Conservation (phyloP, 2,329 filamentous ascomycete genomes). For the Hypoxylon sp. region DNA sequence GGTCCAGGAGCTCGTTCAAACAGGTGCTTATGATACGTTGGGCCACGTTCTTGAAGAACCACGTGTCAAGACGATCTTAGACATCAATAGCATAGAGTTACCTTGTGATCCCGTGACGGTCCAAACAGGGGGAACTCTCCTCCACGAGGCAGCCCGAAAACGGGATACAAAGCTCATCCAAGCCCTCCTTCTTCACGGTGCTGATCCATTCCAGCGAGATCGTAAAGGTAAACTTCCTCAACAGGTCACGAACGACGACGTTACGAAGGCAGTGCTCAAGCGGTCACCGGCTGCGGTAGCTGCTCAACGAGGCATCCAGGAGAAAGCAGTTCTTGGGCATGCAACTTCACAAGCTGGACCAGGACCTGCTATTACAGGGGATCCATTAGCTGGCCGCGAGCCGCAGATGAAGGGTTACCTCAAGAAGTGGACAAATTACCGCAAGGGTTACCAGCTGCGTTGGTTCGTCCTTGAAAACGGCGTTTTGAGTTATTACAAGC, state of each 20-base stretch:
- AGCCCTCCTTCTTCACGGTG: constrained; percentile 90
- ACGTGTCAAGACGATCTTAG: constrained; percentile 86
- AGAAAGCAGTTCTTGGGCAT: constrained; percentile 93
- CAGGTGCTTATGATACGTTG: constrained; percentile 81
- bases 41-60: constrained; percentile 87
- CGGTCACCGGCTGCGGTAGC: constrained; percentile 94
- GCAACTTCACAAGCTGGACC: constrained; percentile 69
- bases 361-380: constrained; percentile 67
- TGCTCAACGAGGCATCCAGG: constrained; percentile 94
- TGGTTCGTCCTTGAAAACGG: constrained; percentile 99
- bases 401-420: constrained; percentile 98
- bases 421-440: constrained; percentile 99
- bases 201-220: constrained; percentile 95
- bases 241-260: constrained; percentile 95
- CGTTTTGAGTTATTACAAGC: constrained; percentile 98
- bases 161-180: constrained; percentile 91
- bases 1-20: constrained; percentile 82
- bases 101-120: constrained; percentile 83
- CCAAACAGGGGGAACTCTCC: constrained; percentile 87
- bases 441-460: constrained; percentile 93
- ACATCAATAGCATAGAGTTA: constrained; percentile 93
- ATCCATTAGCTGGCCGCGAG: constrained; percentile 82
- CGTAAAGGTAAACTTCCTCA: constrained; percentile 96
- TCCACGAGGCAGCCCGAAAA: constrained; percentile 93
- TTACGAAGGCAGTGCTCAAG: constrained; percentile 89